phyloP scores from a whole-genome alignment of 352 stramenopile genomes.

The Phytophthora pluvialis region DNA sequence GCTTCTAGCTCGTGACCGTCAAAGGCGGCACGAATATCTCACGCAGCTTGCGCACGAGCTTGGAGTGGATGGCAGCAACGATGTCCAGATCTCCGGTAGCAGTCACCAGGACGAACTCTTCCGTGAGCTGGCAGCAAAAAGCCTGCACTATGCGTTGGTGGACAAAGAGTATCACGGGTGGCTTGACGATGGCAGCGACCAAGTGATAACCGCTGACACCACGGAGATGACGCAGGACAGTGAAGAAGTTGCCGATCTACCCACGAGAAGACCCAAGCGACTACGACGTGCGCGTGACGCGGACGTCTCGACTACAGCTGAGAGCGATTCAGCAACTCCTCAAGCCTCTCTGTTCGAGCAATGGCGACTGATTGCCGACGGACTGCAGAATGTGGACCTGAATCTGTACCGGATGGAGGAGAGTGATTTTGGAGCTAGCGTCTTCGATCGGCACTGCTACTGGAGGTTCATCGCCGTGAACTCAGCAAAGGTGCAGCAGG shows the following conservation, averaged over 20 bases:
- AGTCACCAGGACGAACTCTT: constrained; percentile 15
- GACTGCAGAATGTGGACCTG: constrained; percentile 44
- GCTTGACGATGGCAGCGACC: constrained; percentile 1
- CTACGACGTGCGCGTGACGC: constrained; percentile 14
- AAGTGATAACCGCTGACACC: background rate
- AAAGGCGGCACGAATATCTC: constrained; percentile 44
- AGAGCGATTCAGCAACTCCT: background rate
- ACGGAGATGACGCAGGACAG: background rate
- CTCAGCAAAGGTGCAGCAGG: constrained; percentile 24
- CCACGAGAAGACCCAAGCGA: constrained; percentile 22
- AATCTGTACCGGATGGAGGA: constrained; percentile 33
- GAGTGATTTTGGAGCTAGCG: constrained; percentile 6
- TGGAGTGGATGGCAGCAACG: background rate
- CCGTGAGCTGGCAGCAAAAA: constrained; percentile 38
- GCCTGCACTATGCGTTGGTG: constrained; percentile 48
- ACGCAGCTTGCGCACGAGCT: constrained; percentile 33
- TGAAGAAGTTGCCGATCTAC: background rate
- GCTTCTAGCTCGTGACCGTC: constrained; percentile 34
- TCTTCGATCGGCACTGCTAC: constrained; percentile 25
- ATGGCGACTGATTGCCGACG: constrained; percentile 45
- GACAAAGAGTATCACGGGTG: constrained; percentile 39
- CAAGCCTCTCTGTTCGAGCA: constrained; percentile 34
- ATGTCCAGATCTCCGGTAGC: background rate
- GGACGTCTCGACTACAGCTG: constrained; percentile 15
- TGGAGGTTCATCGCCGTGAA: constrained; percentile 40